Evolutionary conservation across 164 flowering plant genomes (phyloP).

Genomic region (Umbellularia californica): DNA sequence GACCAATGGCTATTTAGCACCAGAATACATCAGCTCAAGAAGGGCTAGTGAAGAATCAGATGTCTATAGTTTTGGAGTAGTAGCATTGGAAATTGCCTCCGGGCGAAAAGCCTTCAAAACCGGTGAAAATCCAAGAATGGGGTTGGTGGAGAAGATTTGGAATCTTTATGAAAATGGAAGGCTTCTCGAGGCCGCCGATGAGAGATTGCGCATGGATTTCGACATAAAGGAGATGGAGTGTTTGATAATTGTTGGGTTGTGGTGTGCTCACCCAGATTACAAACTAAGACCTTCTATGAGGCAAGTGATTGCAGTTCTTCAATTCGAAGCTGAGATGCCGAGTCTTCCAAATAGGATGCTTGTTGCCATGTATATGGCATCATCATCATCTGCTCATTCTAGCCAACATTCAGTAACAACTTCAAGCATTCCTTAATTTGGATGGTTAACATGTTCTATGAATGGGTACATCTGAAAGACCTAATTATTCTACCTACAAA

Average conservation of each 20-base stretch:
- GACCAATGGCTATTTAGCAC: conserved; percentile 54
- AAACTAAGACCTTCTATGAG: conserved; percentile 26
- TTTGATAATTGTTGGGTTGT: conserved; percentile 32
- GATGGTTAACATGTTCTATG: too few species aligned
- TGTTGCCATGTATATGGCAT: conserved; percentile 2
- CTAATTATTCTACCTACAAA: too few species aligned
- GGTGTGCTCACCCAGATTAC: conserved; percentile 39
- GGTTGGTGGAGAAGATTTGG: conserved; percentile 42
- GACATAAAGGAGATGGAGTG: conserved; percentile 17
- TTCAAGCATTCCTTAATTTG: background rate
- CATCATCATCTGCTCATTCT: background rate
- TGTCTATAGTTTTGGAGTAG: conserved; percentile 47
- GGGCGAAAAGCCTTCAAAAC: conserved; percentile 28
- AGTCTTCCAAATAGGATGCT: conserved; percentile 25
- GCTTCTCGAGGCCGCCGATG: conserved; percentile 20
- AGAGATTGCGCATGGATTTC: conserved; percentile 22
- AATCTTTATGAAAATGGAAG: conserved; percentile 28
- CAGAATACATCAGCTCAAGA: conserved; percentile 31
- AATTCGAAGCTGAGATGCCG: conserved; percentile 20
- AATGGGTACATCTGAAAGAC: too few species aligned
- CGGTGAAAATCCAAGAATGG: conserved; percentile 7
- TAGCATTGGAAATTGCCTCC: conserved; percentile 40
- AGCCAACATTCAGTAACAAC: background rate
- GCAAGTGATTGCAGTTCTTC: conserved; percentile 24
- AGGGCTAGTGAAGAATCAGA: conserved; percentile 47